Evolutionary conservation across 2,329 filamentous ascomycete genomes (phyloP), one percentile per base, ranked within the genome.

Genomic region (Huntiella bhutanensis): DNA sequence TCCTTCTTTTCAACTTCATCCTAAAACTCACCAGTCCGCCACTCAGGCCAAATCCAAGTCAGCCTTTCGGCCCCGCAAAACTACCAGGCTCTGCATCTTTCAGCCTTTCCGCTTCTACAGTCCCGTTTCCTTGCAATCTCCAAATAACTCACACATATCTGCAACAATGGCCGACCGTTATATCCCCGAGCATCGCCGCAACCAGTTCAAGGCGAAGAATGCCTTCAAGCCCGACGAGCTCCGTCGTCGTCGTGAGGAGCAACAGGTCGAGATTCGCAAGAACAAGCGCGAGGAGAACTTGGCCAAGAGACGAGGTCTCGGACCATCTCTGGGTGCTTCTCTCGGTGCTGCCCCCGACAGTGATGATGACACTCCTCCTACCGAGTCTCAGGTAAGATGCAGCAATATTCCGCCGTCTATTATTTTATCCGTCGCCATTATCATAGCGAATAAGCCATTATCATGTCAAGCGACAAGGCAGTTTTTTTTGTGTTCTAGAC

Each of bases 161-260:
- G 60, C 62, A 62, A 79, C 58, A 68, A 98, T 98, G 91, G 82
- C 91, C 65, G 91, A 98, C 65, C 84, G 91, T 60, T 98, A 95
- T 71, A 98, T 98, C 60, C 91, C 91, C 64, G 91, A 98, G 71
- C 91, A 98, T 73, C 86, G 91, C 65, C 87, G 91, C 62, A 95
- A 85, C 55, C 87, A 94, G 70, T 98, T 94, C 80, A 98, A 98
- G 81, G 91, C 91, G 47, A 95, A 95, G 76, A 88, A 84, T 67
- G 85, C 85, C 59, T 96, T 98, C 75, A 95, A 95, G 77, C 88
- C 88, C 58, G 91, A 98, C 64, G 91, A 98, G 71, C 80, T 98
- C 55, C 85, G 91, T 62, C 87, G 91, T 60, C 91, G 91, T 62
- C 91, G 91, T 62, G 91, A 98, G 65, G 91, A 98, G 68, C 87